phyloP scores from a whole-genome alignment of 1,139 yeast genomes.

The Ogataea hybrid region DNA sequence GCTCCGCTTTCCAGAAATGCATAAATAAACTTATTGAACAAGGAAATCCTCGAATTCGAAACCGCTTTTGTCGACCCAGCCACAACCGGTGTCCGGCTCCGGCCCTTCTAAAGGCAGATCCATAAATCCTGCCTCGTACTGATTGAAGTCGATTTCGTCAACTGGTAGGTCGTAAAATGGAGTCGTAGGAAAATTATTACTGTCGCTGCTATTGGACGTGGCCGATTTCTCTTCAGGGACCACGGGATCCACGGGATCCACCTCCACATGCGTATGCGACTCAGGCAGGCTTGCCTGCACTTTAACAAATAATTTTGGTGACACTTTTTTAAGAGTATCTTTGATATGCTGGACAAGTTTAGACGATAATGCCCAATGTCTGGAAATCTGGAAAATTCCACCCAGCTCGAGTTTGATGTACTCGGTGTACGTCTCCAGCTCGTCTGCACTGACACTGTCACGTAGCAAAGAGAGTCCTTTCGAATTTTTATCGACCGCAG shows the following conservation, averaged over 20 bases:
- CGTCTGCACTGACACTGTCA: conserved; percentile 32
- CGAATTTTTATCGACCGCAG: conserved; percentile 16
- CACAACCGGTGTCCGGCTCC: conserved; percentile 49
- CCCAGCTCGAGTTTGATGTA: conserved; percentile 46
- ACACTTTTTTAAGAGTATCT: conserved; percentile 35
- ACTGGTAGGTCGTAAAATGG: conserved; percentile 1
- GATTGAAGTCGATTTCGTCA: conserved; percentile 23
- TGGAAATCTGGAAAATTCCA: conserved; percentile 45
- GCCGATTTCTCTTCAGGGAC: background rate
- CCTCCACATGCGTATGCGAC: background rate
- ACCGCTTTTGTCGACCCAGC: conserved; percentile 48
- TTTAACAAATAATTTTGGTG: conserved; percentile 28
- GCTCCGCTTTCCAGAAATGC: conserved; percentile 59
- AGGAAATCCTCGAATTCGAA: conserved; percentile 34
- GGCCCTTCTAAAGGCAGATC: conserved; percentile 33
- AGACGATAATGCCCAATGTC: conserved; percentile 49
- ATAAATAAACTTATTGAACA: conserved; percentile 2
- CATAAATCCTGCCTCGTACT: conserved; percentile 18
- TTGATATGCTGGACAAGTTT: conserved; percentile 44
- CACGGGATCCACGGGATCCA: background rate
- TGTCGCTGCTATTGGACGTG: background rate
- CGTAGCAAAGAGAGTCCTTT: conserved; percentile 16
- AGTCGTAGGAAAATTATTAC: background rate
- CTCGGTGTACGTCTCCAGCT: conserved; percentile 43
- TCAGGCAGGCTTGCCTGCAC: conserved; percentile 29